Base-by-base conservation (phyloP, 2,329 filamentous ascomycete species). In the Zelopaecilomyces penicillatus region DNA sequence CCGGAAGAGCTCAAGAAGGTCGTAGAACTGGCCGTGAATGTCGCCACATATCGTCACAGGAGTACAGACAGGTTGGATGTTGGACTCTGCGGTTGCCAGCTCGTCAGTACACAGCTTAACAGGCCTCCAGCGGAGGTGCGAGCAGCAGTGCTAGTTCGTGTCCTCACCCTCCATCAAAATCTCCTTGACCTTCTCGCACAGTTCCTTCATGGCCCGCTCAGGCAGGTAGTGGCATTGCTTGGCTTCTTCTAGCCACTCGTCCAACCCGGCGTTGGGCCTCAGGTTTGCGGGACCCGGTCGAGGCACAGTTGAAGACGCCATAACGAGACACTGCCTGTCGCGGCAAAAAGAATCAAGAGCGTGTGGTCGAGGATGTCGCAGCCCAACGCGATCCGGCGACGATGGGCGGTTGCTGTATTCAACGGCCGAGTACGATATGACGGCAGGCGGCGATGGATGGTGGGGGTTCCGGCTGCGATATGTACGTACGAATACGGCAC, bases 141-240 rank as follows among this genome's bases (percentile, higher is more conserved):
- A 36, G 32, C 30, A 11, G 36, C 19, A 9, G 28, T 4, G 10
- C 19, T 19, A 19, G 36, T 26, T 35, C 19, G 39, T 34, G 43
- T 37, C 48, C 59, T 53, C 64, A 93, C 88, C 88, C 75, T 98
- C 93, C 93, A 98, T 98, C 58, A 98, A 76, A 54, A 88, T 94
- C 69, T 97, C 93, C 73, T 98, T 98, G 49, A 97, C 93, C 63
- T 95, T 95, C 71, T 98, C 93, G 65, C 93, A 98, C 40, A 98
- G 77, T 66, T 95, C 87, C 75, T 98, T 98, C 93, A 98, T 98
- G 60, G 94, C 88, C 50, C 83, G 72, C 69, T 98, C 93, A 41
- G 93, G 93, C 42, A 98, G 78, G 65, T 97, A 96, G 65, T 95
- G 93, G 71, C 93, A 97, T 67, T 93, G 86, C 68, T 95, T 96